Percentiles rank a stretch among this genome's conserved stretches.
Conservation (phyloP, 2,329 filamentous ascomycete species). For the Anthostomella pinea region DNA sequence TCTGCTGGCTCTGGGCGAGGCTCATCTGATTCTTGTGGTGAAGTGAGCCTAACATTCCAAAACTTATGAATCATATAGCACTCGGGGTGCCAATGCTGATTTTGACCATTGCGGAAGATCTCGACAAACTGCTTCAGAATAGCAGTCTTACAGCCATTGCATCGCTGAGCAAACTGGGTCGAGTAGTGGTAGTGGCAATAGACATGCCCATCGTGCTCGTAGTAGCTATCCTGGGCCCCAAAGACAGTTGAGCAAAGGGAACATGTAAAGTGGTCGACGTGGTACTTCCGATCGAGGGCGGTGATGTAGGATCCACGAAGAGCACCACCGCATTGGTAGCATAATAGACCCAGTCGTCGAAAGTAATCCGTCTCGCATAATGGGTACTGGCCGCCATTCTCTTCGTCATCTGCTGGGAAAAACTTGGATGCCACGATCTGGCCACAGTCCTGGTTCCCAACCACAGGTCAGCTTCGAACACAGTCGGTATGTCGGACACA, state of each 20-base stretch:
- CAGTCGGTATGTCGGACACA: neutral
- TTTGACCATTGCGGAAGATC: slow-evolving; percentile 95
- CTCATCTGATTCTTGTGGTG: slow-evolving; percentile 51
- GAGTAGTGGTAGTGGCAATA: slow-evolving; percentile 99
- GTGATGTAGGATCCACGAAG: slow-evolving; percentile 97
- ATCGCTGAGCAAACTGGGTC: slow-evolving; percentile 92
- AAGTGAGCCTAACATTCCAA: slow-evolving; percentile 90
- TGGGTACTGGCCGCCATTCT: slow-evolving; percentile 83
- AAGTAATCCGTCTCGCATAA: slow-evolving; percentile 99
- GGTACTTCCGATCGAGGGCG: slow-evolving; percentile 94
- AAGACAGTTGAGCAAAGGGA: slow-evolving; percentile 97
- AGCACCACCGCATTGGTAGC: slow-evolving; percentile 87
- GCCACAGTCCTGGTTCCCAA: slow-evolving; percentile 73
- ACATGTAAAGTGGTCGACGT: slow-evolving; percentile 98
- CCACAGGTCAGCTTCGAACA: slow-evolving; percentile 16
- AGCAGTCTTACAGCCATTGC: slow-evolving; percentile 93
- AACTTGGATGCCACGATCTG: slow-evolving; percentile 98
- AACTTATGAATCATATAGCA: slow-evolving; percentile 99
- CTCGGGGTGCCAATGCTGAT: slow-evolving; percentile 99
- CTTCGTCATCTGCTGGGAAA: slow-evolving; percentile 92
- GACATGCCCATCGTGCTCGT: slow-evolving; percentile 93
- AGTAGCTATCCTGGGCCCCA: slow-evolving; percentile 96
- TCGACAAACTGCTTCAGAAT: slow-evolving; percentile 99
- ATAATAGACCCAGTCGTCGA: slow-evolving; percentile 83
- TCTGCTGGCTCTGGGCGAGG: slow-evolving; percentile 46